phyloP scores from a whole-genome alignment of 441 rosid genomes.

The Metrosideros polymorpha region DNA sequence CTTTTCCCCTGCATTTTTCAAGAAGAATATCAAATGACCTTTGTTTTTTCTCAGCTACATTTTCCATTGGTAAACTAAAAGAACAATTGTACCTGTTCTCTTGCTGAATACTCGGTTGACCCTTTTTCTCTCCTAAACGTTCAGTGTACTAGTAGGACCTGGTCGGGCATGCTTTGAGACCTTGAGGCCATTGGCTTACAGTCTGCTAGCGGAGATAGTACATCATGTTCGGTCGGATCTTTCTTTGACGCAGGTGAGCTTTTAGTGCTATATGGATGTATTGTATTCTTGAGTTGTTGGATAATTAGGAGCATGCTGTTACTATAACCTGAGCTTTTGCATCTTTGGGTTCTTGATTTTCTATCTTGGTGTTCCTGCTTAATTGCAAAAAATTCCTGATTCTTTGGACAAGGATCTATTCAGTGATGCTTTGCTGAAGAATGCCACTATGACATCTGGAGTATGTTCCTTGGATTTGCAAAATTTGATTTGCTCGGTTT shows the following conservation, averaged over 20 bases:
- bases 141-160: conserved; percentile 92
- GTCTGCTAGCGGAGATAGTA: conserved; percentile 95
- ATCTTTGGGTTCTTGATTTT: neutral
- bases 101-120: neutral
- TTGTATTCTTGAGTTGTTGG: neutral
- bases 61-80: neutral
- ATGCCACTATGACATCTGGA: neutral
- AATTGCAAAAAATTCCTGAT: neutral
- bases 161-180: conserved; percentile 98
- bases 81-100: neutral
- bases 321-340: neutral
- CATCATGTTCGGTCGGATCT: conserved; percentile 96
- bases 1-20: neutral
- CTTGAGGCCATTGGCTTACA: conserved; percentile 96
- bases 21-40: neutral
- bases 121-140: conserved; percentile 1
- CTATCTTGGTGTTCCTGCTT: neutral
- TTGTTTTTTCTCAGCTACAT: neutral
- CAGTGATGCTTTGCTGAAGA: neutral
- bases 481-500: neutral
- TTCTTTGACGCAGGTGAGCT: conserved; percentile 72
- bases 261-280: neutral
- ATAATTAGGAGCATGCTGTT: neutral
- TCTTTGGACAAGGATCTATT: neutral
- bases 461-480: neutral